Evolutionary conservation across 2,329 filamentous ascomycete genomes (phyloP).

Genomic region (Botrytis deweyae): DNA sequence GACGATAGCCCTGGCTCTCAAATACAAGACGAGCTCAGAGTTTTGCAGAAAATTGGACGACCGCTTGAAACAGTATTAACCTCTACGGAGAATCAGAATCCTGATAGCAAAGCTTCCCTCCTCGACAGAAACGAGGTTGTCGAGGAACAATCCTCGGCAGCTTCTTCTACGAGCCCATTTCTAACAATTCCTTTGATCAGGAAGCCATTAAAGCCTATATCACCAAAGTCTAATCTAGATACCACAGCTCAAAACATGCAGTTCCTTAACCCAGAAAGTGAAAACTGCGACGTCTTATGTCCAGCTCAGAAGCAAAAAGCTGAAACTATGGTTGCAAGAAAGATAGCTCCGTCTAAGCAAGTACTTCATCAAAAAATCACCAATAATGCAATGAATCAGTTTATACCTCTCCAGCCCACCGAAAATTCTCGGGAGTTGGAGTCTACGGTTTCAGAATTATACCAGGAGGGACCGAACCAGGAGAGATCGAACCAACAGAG

Average conservation of each 20-base stretch:
- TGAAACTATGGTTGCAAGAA: not conserved
- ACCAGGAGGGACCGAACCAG: not conserved
- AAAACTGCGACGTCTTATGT: not conserved
- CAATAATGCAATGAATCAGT: not conserved
- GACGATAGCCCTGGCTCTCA: slow-evolving; percentile 25
- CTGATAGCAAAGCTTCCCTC: not conserved
- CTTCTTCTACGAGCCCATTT: not conserved
- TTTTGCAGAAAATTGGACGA: slow-evolving; percentile 9
- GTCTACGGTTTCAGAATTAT: not conserved
- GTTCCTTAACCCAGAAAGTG: not conserved
- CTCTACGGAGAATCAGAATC: not conserved
- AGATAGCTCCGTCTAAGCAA: not conserved
- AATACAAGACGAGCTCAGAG: slow-evolving; percentile 23
- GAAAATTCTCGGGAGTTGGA: not conserved
- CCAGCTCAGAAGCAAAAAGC: not conserved
- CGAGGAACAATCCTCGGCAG: not conserved
- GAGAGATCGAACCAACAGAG: not conserved
- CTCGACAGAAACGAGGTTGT: not conserved
- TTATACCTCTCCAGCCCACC: not conserved
- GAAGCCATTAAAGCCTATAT: not conserved
- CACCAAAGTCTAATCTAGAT: not conserved
- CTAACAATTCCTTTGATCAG: not conserved
- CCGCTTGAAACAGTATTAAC: not conserved
- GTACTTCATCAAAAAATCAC: not conserved
- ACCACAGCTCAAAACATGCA: not conserved